Conservation (phyloP, 805 yeast species). For the Metschnikowia proteae region DNA sequence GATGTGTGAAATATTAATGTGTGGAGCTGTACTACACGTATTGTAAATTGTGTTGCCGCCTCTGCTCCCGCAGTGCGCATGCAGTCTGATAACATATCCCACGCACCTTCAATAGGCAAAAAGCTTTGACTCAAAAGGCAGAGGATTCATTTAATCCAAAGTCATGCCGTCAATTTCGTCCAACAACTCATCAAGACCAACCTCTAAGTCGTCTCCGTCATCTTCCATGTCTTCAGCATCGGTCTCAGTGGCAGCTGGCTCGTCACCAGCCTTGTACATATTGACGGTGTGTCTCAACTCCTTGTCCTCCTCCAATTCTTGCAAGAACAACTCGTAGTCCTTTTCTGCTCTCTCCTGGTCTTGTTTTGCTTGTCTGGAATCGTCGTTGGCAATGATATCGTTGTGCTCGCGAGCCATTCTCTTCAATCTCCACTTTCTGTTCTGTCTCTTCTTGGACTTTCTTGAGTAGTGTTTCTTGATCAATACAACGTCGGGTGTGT, state of each 20-base stretch:
- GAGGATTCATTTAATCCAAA: slow-evolving; percentile 47
- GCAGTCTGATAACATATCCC: slow-evolving; percentile 2
- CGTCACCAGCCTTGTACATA: slow-evolving; percentile 64
- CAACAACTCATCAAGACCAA: slow-evolving; percentile 85
- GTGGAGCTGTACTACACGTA: background rate
- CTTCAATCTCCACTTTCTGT: slow-evolving; percentile 87
- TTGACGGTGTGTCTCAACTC: slow-evolving; percentile 91
- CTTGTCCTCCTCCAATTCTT: slow-evolving; percentile 94
- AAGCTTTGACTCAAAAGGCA: too few species aligned
- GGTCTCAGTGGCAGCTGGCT: slow-evolving; percentile 27
- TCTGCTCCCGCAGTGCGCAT: background rate
- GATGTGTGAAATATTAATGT: background rate
- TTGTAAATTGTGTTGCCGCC: background rate
- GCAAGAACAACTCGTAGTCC: slow-evolving; percentile 93
- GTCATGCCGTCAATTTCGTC: slow-evolving; percentile 95
- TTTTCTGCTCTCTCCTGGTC: slow-evolving; percentile 89
- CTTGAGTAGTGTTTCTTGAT: slow-evolving; percentile 88
- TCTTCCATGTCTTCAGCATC: slow-evolving; percentile 48
- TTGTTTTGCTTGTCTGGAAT: slow-evolving; percentile 71
- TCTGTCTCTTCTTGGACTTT: slow-evolving; percentile 68
- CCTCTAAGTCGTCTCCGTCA: slow-evolving; percentile 82
- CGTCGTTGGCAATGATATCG: slow-evolving; percentile 75
- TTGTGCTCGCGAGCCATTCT: slow-evolving; percentile 96
- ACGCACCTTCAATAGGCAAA: background rate
- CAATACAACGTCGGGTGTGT: slow-evolving; percentile 78